phyloP scores from a whole-genome alignment of 345 rosid genomes.

The Eucalyptus paniculata region DNA sequence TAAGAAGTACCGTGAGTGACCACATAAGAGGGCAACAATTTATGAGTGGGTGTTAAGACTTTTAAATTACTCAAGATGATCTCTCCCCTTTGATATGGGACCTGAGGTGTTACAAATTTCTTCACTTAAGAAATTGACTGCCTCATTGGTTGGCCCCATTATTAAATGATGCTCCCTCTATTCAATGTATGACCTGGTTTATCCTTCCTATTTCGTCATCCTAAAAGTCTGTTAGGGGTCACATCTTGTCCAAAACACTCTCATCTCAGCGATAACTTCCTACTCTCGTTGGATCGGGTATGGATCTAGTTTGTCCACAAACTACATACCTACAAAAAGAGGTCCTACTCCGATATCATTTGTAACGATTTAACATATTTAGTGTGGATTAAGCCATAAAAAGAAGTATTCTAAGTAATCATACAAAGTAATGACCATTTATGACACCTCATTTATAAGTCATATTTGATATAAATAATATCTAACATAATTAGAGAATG shows the following conservation, averaged over 20 bases:
- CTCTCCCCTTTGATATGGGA: background rate
- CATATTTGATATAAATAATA: background rate
- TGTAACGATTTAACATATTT: accelerated
- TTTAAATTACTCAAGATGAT: background rate
- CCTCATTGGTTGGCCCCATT: background rate
- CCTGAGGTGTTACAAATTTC: accelerated
- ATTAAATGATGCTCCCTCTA: background rate
- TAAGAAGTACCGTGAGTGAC: accelerated
- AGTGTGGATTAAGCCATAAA: accelerated
- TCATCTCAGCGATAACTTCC: accelerated
- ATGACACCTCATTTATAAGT: background rate
- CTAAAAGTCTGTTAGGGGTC: accelerated
- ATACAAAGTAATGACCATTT: background rate
- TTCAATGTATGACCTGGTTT: accelerated
- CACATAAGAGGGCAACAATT: background rate
- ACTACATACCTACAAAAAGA: background rate
- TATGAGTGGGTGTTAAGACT: background rate
- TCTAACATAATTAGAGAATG: background rate
- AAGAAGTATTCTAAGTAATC: background rate
- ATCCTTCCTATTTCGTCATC: background rate
- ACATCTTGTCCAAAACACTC: background rate
- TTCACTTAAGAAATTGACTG: background rate
- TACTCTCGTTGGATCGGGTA: background rate
- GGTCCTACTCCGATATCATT: accelerated
- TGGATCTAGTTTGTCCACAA: background rate